These are phyloP conservation scores for Leishmania major DNA, from an alignment of 208 protist species.

Conservation along the genomic window DNA sequence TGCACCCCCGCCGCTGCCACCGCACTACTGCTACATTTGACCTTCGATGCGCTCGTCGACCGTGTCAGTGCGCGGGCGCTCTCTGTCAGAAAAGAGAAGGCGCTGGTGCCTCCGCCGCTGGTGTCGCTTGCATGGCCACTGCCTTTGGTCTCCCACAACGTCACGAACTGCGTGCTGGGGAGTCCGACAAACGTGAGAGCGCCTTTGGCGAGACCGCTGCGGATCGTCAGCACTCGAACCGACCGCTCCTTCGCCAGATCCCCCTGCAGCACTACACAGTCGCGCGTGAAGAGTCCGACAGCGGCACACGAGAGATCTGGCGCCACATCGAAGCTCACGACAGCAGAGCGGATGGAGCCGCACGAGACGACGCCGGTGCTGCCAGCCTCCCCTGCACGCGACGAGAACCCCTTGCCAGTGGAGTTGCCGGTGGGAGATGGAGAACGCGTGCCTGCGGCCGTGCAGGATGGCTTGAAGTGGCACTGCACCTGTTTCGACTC, in stretches of 20 bases:
- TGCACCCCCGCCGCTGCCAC: slow-evolving; percentile 14
- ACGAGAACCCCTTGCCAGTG: not conserved
- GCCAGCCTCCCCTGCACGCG: not conserved
- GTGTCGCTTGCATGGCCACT: not conserved
- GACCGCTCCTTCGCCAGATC: slow-evolving; percentile 48
- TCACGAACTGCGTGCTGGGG: slow-evolving; percentile 13
- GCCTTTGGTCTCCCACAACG: slow-evolving; percentile 9
- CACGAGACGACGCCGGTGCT: slow-evolving; percentile 20
- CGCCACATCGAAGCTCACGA: slow-evolving; percentile 84
- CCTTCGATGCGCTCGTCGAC: not conserved
- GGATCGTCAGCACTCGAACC: slow-evolving; percentile 35
- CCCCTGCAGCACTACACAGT: slow-evolving; percentile 70
- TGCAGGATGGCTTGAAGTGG: slow-evolving; percentile 6
- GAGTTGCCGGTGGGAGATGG: not conserved
- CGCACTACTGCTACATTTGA: not conserved
- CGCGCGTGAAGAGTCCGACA: slow-evolving; percentile 85
- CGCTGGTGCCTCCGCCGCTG: not conserved
- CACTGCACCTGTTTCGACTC: slow-evolving; percentile 24
- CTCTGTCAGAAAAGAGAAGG: not conserved
- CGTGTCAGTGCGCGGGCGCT: not conserved
- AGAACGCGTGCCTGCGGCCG: not conserved
- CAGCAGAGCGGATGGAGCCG: slow-evolving; percentile 41
- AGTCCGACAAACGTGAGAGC: slow-evolving; percentile 51
- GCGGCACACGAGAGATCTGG: slow-evolving; percentile 84
- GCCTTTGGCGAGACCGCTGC: slow-evolving; percentile 35